Conservation (phyloP, 768 basidiomycete species). For the Boletus sp. region DNA sequence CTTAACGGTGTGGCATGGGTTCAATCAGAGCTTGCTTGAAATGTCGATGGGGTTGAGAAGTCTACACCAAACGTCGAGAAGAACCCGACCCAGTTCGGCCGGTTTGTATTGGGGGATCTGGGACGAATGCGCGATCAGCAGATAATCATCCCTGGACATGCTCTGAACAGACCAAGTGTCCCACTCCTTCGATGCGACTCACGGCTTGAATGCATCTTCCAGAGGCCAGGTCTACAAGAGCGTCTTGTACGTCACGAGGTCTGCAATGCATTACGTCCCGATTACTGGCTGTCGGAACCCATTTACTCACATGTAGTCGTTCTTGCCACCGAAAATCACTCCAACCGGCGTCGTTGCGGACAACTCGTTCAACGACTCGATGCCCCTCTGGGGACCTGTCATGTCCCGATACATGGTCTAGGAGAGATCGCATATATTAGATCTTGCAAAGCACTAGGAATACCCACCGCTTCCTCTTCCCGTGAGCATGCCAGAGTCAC, state of each 20-base stretch:
- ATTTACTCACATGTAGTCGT: constrained; percentile 51
- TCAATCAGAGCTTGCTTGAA: constrained; percentile 17
- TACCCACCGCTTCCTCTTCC: constrained; percentile 59
- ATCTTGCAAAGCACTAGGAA: background rate
- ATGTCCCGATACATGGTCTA: constrained; percentile 65
- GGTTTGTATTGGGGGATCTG: constrained; percentile 32
- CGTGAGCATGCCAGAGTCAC: constrained; percentile 57
- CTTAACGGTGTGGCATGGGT: background rate
- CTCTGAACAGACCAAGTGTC: constrained; percentile 32
- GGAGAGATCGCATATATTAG: background rate
- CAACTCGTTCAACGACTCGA: constrained; percentile 42
- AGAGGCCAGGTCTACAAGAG: constrained; percentile 25
- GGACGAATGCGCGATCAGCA: background rate
- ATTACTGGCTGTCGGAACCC: background rate
- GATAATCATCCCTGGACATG: too few relatives aligned
- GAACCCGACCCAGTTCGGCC: constrained; percentile 20
- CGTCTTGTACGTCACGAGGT: constrained; percentile 33
- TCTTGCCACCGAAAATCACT: constrained; percentile 48
- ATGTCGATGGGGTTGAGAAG: background rate
- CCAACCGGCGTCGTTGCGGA: constrained; percentile 48
- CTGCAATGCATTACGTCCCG: constrained; percentile 13
- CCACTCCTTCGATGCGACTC: constrained; percentile 24
- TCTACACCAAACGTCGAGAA: constrained; percentile 25
- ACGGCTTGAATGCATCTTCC: constrained; percentile 26
- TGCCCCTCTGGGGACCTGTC: constrained; percentile 53